Evolutionary conservation across 257 asterid species (phyloP).

Genomic region (Eucommia ulmoides): DNA sequence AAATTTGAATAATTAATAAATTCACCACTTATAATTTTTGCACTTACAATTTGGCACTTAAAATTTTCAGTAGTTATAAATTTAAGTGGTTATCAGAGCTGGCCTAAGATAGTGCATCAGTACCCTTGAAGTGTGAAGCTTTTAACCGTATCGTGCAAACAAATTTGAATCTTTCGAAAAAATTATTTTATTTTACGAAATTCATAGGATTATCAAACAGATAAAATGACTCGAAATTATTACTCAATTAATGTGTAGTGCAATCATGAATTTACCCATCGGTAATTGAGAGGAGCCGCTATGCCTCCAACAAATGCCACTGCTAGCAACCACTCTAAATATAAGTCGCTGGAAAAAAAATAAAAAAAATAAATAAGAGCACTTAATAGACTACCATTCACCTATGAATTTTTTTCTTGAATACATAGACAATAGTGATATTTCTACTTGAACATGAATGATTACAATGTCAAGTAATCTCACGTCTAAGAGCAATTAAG

Average conservation of each 20-base stretch:
- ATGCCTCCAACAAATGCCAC: slow-evolving; percentile 78
- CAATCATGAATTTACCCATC: slow-evolving; percentile 49
- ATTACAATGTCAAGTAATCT: neutral
- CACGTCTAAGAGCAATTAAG: no score
- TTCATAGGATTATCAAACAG: neutral
- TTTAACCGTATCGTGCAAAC: no score
- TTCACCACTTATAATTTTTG: no score
- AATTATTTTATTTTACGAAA: no score
- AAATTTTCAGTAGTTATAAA: no score
- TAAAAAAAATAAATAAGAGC: neutral
- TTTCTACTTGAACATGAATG: neutral
- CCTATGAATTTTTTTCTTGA: neutral
- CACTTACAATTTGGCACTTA: no score
- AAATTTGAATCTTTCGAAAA: neutral
- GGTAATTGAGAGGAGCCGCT: slow-evolving; percentile 79
- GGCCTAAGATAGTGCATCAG: no score
- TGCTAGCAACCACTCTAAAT: slow-evolving; percentile 88
- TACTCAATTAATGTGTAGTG: no score
- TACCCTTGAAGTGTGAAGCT: no score
- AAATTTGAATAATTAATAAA: no score
- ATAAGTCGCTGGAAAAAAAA: slow-evolving; percentile 45
- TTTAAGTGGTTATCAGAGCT: neutral
- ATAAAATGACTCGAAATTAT: neutral
- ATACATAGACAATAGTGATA: neutral
- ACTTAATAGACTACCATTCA: neutral